Evolutionary conservation across 139 green algal genomes (phyloP).

Genomic region (Monoraphidium neglectum): DNA sequence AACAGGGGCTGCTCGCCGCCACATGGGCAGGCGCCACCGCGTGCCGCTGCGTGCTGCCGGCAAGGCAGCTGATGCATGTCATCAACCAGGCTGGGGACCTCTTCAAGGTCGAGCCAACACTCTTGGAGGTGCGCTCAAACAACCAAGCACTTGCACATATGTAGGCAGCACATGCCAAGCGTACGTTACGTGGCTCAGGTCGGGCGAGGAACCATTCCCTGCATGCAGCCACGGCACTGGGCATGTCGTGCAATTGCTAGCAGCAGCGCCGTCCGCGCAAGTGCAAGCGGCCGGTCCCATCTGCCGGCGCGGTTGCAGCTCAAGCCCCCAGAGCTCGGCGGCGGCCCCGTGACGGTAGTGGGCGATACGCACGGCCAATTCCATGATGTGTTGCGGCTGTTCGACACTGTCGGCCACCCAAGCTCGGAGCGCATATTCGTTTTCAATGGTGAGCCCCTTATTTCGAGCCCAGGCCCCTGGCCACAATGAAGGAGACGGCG

Average conservation of each 20-base stretch:
- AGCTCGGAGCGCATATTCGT: conserved; percentile 44
- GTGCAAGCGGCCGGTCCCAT: not conserved
- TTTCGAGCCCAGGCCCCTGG: conserved; percentile 1
- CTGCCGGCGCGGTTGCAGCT: not conserved
- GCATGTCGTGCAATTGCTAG: not conserved
- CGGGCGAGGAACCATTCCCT: too few species aligned
- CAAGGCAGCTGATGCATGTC: not conserved
- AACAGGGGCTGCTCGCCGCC: not conserved
- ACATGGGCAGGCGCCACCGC: not conserved
- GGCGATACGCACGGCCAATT: conserved; percentile 94
- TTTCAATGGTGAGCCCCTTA: conserved; percentile 66
- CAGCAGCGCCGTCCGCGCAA: not conserved
- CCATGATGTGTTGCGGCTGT: conserved; percentile 76
- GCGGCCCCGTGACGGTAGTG: conserved; percentile 63
- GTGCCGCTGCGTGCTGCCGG: not conserved
- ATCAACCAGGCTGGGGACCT: not conserved
- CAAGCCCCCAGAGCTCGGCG: not conserved
- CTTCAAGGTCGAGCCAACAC: conserved; percentile 32
- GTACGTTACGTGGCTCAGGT: too few species aligned
- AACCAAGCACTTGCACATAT: too few species aligned
- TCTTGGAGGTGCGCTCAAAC: conserved; percentile 38
- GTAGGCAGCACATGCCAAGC: too few species aligned
- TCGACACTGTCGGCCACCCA: conserved; percentile 34
- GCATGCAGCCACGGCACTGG: not conserved
- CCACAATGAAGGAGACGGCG: not conserved